phyloP scores from a whole-genome alignment of 1,284 basidiomycete genomes.

The Volvariella surrecta region DNA sequence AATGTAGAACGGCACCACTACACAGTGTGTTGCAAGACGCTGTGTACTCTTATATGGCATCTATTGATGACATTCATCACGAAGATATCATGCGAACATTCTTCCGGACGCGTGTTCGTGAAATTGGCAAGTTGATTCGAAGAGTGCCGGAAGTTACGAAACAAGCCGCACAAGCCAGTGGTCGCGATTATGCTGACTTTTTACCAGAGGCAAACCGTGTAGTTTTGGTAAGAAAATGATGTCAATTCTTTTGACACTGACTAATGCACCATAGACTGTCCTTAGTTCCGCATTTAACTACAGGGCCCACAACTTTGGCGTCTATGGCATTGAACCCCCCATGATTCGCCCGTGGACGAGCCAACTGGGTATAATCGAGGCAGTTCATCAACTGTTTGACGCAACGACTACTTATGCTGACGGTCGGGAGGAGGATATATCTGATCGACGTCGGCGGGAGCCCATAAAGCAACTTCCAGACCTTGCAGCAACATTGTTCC shows the following conservation, averaged over 20 bases:
- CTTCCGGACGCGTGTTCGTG: slow-evolving; percentile 66
- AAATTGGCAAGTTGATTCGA: slow-evolving; percentile 49
- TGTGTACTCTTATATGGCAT: slow-evolving; percentile 57
- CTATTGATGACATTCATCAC: slow-evolving; percentile 43
- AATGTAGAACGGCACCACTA: slow-evolving; percentile 25
- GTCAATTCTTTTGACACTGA: neutral
- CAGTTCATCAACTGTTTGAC: slow-evolving; percentile 68
- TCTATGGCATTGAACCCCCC: slow-evolving; percentile 73
- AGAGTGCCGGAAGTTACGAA: slow-evolving; percentile 41
- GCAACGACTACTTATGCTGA: slow-evolving; percentile 49
- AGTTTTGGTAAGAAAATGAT: slow-evolving; percentile 41
- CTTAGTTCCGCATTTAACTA: slow-evolving; percentile 68
- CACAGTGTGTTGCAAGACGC: slow-evolving; percentile 57
- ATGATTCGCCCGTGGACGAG: slow-evolving; percentile 85
- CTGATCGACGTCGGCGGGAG: slow-evolving; percentile 18
- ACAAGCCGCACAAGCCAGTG: slow-evolving; percentile 30
- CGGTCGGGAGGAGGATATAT: slow-evolving; percentile 20
- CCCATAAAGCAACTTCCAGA: slow-evolving; percentile 62
- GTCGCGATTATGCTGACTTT: slow-evolving; percentile 31
- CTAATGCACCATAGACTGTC: slow-evolving; percentile 41
- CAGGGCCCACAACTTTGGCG: slow-evolving; percentile 57
- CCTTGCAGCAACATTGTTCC: slow-evolving; percentile 63
- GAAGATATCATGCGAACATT: slow-evolving; percentile 82
- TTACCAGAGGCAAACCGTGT: slow-evolving; percentile 71
- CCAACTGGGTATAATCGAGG: slow-evolving; percentile 55